Conservation (phyloP, 805 yeast species). For the Barnettozyma sucrosica region DNA sequence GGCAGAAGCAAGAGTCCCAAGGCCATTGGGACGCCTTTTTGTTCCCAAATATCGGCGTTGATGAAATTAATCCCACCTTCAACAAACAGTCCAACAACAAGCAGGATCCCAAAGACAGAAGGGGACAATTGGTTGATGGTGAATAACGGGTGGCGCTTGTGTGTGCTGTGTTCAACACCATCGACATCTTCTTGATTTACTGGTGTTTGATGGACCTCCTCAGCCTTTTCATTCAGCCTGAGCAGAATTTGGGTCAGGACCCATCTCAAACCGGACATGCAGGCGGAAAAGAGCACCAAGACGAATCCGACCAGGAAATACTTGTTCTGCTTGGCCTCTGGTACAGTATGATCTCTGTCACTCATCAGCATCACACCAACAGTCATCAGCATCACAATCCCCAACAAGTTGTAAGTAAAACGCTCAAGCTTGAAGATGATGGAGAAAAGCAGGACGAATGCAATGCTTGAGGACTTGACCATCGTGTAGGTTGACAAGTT, state of each 20-base stretch:
- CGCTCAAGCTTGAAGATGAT: conserved; percentile 73
- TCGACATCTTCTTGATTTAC: neutral
- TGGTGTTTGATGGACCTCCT: conserved; percentile 1
- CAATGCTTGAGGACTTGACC: conserved; percentile 83
- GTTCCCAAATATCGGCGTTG: conserved; percentile 55
- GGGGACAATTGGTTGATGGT: conserved; percentile 86
- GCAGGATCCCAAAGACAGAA: conserved; percentile 61
- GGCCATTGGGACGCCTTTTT: conserved; percentile 52
- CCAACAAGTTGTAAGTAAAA: conserved; percentile 59
- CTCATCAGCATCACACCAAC: conserved; percentile 88
- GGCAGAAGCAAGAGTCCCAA: conserved; percentile 63
- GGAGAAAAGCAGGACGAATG: conserved; percentile 87
- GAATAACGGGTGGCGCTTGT: conserved; percentile 62
- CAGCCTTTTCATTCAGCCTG: conserved; percentile 4
- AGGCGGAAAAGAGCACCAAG: conserved; percentile 70
- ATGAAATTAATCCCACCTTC: conserved; percentile 63
- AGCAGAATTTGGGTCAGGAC: conserved; percentile 84
- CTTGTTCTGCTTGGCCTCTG: conserved; percentile 19
- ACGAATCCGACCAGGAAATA: conserved; percentile 50
- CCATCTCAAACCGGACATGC: conserved; percentile 91
- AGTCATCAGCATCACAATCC: conserved; percentile 75
- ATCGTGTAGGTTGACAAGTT: conserved; percentile 85
- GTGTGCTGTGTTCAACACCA: conserved; percentile 1
- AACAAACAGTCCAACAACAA: conserved; percentile 54
- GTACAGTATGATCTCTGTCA: conserved; percentile 30